phyloP scores from a whole-genome alignment of 768 basidiomycete genomes.

The Podaxis sp. region DNA sequence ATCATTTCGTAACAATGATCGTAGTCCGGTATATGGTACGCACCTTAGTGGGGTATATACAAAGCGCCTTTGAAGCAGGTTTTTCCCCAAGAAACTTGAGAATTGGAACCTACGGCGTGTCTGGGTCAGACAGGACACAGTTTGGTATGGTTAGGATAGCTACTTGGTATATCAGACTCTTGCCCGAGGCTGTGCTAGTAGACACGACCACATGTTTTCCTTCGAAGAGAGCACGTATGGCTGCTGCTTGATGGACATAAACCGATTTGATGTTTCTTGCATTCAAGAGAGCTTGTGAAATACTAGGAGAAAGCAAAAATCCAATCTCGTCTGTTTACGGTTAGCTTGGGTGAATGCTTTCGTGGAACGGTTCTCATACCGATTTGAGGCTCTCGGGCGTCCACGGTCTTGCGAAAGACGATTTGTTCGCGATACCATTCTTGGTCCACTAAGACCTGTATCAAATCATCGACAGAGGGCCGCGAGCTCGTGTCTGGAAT shows the following conservation, averaged over 20 bases:
- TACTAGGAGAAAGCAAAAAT: conserved; percentile 51
- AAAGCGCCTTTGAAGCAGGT: conserved; percentile 60
- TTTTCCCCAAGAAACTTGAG: conserved; percentile 63
- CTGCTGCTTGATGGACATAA: conserved; percentile 68
- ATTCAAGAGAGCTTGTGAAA: conserved; percentile 49
- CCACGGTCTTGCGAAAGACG: conserved; percentile 46
- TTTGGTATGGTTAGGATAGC: neutral
- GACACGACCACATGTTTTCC: conserved; percentile 80
- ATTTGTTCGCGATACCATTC: conserved; percentile 75
- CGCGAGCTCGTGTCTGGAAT: conserved; percentile 45
- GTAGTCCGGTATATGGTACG: conserved; percentile 1
- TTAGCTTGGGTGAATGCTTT: neutral
- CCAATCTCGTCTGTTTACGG: conserved; percentile 39
- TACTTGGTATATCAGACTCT: conserved; percentile 85
- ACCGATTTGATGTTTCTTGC: conserved; percentile 59
- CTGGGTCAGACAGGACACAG: neutral
- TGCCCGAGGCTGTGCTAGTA: conserved; percentile 87
- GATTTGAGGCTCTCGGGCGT: conserved; percentile 44
- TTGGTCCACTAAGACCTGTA: conserved; percentile 53
- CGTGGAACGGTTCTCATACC: conserved; percentile 33
- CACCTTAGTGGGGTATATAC: conserved; percentile 88
- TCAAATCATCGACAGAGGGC: conserved; percentile 50
- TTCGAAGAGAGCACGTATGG: conserved; percentile 57
- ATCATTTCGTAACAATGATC: neutral
- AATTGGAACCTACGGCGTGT: conserved; percentile 55